Conservation (phyloP, 805 yeast genomes). For the Metschnikowia vanudenii region DNA sequence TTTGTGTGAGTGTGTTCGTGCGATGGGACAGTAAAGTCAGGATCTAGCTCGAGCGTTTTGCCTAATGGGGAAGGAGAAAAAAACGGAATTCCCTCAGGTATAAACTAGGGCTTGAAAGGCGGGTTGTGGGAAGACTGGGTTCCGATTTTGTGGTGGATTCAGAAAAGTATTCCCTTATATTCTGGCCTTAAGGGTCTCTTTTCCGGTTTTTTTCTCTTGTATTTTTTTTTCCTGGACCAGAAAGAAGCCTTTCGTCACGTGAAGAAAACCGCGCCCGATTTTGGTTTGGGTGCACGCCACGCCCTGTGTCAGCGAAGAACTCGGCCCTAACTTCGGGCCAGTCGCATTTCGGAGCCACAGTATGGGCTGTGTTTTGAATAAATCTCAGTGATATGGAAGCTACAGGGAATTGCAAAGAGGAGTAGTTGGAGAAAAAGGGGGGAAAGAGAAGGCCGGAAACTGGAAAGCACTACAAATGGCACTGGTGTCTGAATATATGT, state of each 20-base stretch:
- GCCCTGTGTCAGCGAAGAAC: too few relatives aligned
- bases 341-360: too few relatives aligned
- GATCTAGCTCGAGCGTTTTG: background rate
- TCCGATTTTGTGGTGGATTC: background rate
- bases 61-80: background rate
- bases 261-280: conserved; percentile 5
- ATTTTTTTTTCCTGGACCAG: conserved; percentile 11
- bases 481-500: too few relatives aligned
- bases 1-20: conserved; percentile 10
- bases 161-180: background rate
- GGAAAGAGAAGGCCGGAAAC: too few relatives aligned
- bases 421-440: too few relatives aligned
- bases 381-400: too few relatives aligned
- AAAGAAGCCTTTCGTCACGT: conserved; percentile 8
- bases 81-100: too few relatives aligned
- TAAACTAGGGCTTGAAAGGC: background rate
- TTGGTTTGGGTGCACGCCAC: conserved; percentile 5
- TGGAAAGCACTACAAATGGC: too few relatives aligned
- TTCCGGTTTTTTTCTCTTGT: conserved; percentile 10
- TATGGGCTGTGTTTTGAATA: too few relatives aligned
- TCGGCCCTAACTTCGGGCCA: too few relatives aligned
- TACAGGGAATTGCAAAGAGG: too few relatives aligned
- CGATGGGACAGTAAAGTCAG: conserved; percentile 3
- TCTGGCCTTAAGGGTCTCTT: background rate
- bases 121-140: background rate